Base-by-base conservation (phyloP, 2,329 filamentous ascomycete species). In the Alternaria gansuensis region DNA sequence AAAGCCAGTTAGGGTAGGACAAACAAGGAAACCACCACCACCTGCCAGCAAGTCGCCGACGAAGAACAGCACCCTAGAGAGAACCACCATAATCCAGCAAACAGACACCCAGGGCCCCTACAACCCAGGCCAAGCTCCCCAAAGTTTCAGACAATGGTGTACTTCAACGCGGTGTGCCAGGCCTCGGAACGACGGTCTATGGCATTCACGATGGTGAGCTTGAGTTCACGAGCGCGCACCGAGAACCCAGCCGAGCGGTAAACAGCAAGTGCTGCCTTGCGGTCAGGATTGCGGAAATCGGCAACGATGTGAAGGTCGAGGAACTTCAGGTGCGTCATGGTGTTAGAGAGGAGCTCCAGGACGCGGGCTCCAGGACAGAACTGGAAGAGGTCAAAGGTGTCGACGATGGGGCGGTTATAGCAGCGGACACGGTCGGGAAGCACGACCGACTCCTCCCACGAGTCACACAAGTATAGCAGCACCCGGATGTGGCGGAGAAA, bases 341-440 rank as follows among this genome's bases (percentile, higher is more conserved):
- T 10, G 11, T 44, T 17, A 5, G 62, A 63, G 33, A 69, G 57
- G 11, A 33, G n/a, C 3, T 23, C 45, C 5, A 69, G 56, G 5
- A 56, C 33, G 21, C 55, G 59, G 4, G 64, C 65, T 17, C 55
- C 58, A 6, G 57, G 59, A 29, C 54, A 66, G 57, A 51, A 45
- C 3, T 24, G 23, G n/a, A 59, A 26, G 29, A 68, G 51, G 17
- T 69, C 49, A 2, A 24, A 2, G 11, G 29, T 37, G 10, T 46
- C 60, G 33, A 33, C 33, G 50, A 67, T 50, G 28, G 31, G 50
- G 14, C n/a, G 3, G n/a, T 9, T 24, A 28, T 11, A 6, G 6
- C 2, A n/a, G 29, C 33, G 11, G 33, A 14, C 34, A 26, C 28
- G 26, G 41, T 31, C 41, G 26, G 41, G 24, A 17, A 45, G 41